Evolutionary conservation across 192 early-diverging fungal genomes (phyloP), one percentile per base, ranked within the genome.

Genomic region (Rhizoclosmatium sp.): DNA sequence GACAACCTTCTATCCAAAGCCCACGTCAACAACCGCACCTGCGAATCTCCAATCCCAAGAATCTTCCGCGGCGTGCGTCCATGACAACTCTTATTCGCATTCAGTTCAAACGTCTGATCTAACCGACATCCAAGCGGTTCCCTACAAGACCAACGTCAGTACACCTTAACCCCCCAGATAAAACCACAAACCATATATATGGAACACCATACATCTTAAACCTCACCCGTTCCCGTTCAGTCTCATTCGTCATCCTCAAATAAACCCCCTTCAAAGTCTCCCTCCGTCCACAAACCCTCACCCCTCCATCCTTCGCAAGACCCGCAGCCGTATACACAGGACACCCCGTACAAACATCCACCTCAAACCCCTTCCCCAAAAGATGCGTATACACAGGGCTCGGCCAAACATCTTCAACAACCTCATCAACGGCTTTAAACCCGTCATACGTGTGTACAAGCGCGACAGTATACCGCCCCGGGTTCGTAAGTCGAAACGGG

Each of bases 51-150:
- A 12, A 21, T 46, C 5, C 62, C 47, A 19, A 21, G 12, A 21
- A 72, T 59, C 41, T 9, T 19, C 0, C 40, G 19, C 12, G 62
- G 47, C 9, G 40, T 16, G 10, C 4, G 4, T 14, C 12, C 9
- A 39, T 23, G 51, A 42, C 70, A 72, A 39, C 49, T 72, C 14
- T 48, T 12, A 59, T 72, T 72, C 41, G 48, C 12, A 46, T 46
- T 19, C 51, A 59, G 10, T 46, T 72, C 70, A 42, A 72, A 72
- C 23, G 3, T 19, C 31, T 72, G 70, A 42, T 72, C 70, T 12
- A 59, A 72, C 3, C 70, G 70, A 41, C 70, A 72, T 0, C 70
- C 70, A 46, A 72, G 70, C 16, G 70, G 70, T 59, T 59, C 58
- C 70, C 70, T 72, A 12, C n/a, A n/a, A 23, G 49, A 44, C 19